Evolutionary conservation across 306 rosid genomes (phyloP), one percentile per base, ranked within the genome.

Genomic region (Hippophae gyantsensis): DNA sequence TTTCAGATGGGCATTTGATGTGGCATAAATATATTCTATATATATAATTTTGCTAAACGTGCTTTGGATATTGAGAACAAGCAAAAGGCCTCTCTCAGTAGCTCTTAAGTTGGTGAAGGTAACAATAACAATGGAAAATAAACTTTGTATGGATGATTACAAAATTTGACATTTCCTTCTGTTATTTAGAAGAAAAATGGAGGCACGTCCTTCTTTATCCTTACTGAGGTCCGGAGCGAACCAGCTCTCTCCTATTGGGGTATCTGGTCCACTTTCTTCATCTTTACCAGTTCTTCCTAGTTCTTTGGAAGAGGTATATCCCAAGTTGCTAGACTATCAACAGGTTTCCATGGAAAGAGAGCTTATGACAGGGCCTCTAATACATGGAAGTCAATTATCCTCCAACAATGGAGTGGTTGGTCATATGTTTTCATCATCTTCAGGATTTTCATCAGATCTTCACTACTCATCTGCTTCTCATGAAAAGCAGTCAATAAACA

Each of bases 341-440:
- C 87, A 70, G 45, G 74, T 74, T 63, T 67, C 70, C 49, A 68
- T 74, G 66, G 95, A 81, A 63, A 82, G 84, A 58, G 90, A 77
- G 71, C 82, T 59, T 60, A 62, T 58, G 73, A 54, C 84, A 48
- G 72, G 76, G 68, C 73, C 93, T 63, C 61, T 66, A n/a, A 69
- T 58, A 54, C 83, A 76, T 73, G 74, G 83, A 44, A 74, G 83
- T 77, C 82, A 69, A 63, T 48, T 81, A 57, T 53, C 71, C 69
- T 78, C 96, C 63, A 69, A 64, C 73, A 83, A 79, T 40, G 96
- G 88, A 58, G 84, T 75, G 11, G 87, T 82, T 56, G 99, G 96
- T 64, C 95, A 82, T 72, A 78, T 85, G 77, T 78, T 83, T 78
- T 92, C 99, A 11, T 81, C 99, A 47, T 80, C 95, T 52, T 79